Percentiles rank a stretch among this genome's conserved stretches.
phyloP scores from a whole-genome alignment of 2,329 filamentous ascomycete species.

The Fusarium floridanum region DNA sequence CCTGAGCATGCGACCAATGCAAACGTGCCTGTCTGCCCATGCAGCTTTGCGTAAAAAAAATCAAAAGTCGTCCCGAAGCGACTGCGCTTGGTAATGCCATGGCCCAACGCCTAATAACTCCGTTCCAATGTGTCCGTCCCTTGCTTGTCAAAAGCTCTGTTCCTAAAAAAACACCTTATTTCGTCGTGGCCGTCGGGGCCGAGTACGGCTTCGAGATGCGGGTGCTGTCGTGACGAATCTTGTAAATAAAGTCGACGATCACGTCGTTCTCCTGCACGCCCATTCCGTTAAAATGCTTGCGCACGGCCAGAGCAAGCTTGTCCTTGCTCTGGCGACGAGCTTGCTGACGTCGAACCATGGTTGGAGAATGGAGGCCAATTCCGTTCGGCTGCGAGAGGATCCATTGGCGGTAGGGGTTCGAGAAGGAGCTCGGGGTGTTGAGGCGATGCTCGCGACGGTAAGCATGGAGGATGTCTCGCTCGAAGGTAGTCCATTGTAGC shows the following conservation, averaged over 20 bases:
- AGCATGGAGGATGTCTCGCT: constrained; percentile 75
- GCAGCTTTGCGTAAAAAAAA: constrained; percentile 20
- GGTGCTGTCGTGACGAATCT: constrained; percentile 60
- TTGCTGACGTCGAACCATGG: constrained; percentile 76
- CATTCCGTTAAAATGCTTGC: constrained; percentile 86
- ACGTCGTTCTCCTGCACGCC: constrained; percentile 86
- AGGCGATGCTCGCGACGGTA: constrained; percentile 83
- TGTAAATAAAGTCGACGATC: constrained; percentile 83
- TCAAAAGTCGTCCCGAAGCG: constrained; percentile 18
- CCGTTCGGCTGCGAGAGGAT: constrained; percentile 71
- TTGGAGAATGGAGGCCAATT: constrained; percentile 80
- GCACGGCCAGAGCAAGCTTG: constrained; percentile 76
- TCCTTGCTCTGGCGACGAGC: constrained; percentile 78
- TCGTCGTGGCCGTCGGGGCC: constrained; percentile 12
- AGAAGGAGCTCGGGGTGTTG: constrained; percentile 78
- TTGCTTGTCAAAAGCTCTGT: constrained; percentile 15
- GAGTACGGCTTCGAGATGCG: constrained; percentile 43
- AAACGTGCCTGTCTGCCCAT: constrained; percentile 31
- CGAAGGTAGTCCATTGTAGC: constrained; percentile 77
- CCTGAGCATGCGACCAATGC: constrained; percentile 24
- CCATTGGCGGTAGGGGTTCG: constrained; percentile 71
- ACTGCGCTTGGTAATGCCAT: constrained; percentile 24
- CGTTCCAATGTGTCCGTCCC: constrained; percentile 28
- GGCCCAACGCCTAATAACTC: constrained; percentile 36
- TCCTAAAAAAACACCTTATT: constrained; percentile 21